phyloP scores from a whole-genome alignment of 78 protist genomes.

The Dictyostelium brefeldianum region DNA sequence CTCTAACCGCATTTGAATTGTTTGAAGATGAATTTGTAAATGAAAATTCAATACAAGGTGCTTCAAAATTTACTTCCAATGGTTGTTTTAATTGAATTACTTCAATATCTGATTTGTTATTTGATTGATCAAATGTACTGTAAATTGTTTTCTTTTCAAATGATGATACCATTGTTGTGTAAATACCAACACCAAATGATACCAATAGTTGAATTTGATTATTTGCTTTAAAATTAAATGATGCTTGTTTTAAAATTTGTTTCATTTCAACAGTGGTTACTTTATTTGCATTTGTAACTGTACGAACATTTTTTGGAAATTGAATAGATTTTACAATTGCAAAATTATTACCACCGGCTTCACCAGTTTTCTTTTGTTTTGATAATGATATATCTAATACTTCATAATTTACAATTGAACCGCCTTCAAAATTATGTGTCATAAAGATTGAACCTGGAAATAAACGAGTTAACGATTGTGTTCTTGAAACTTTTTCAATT shows the following conservation, averaged over 20 bases:
- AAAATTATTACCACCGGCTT: neutral
- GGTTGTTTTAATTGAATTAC: neutral
- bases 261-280: slow-evolving; percentile 1
- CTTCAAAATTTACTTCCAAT: slow-evolving; percentile 30
- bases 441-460: slow-evolving; percentile 61
- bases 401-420: slow-evolving; percentile 4
- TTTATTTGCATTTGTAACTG: slow-evolving; percentile 21
- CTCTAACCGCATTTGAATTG: neutral
- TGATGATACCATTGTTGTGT: slow-evolving; percentile 9
- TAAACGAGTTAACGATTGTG: slow-evolving; percentile 32
- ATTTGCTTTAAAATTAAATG: neutral
- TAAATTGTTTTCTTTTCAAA: slow-evolving; percentile 38
- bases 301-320: slow-evolving; percentile 14
- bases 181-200: slow-evolving; percentile 63
- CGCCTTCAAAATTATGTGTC: neutral
- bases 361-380: neutral
- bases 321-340: slow-evolving; percentile 17
- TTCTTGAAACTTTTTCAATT: slow-evolving; percentile 34
- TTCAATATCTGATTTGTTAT: slow-evolving; percentile 22
- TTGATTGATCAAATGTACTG: neutral
- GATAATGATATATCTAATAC: neutral
- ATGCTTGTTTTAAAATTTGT: slow-evolving; percentile 14
- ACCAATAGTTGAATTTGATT: neutral
- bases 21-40: neutral
- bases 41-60: slow-evolving; percentile 70